phyloP scores from a whole-genome alignment of 345 rosid species.

The Geranium brycei region DNA sequence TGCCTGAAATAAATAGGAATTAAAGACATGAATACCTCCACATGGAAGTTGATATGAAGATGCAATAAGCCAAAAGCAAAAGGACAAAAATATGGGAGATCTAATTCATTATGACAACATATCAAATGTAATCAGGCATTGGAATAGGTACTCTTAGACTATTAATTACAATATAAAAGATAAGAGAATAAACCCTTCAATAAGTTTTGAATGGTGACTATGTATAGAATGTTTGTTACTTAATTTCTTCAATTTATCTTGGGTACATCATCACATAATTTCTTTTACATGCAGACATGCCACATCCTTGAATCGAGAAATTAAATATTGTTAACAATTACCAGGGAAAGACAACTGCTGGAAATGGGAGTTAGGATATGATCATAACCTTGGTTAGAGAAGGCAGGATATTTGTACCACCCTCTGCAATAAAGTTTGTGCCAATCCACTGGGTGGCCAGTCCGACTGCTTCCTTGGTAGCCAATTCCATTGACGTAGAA shows the following conservation, averaged over 20 bases:
- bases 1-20: constrained; percentile 45
- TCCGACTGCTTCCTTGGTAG: constrained; percentile 45
- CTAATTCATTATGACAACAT: background rate
- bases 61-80: background rate
- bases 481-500: constrained; percentile 57
- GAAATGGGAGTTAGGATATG: background rate
- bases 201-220: too few relatives aligned
- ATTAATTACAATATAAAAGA: too few relatives aligned
- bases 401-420: constrained; percentile 56
- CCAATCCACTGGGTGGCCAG: constrained; percentile 60
- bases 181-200: too few relatives aligned
- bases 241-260: too few relatives aligned
- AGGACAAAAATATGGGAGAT: background rate
- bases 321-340: too few relatives aligned
- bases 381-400: constrained; percentile 57
- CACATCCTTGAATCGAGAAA: too few relatives aligned
- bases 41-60: background rate
- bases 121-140: background rate
- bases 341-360: background rate
- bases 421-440: constrained; percentile 46
- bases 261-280: too few relatives aligned
- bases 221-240: too few relatives aligned
- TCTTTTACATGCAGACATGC: too few relatives aligned
- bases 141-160: background rate
- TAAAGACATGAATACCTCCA: background rate